phyloP scores from a whole-genome alignment of 345 rosid genomes.

The Syzygium aqueum region DNA sequence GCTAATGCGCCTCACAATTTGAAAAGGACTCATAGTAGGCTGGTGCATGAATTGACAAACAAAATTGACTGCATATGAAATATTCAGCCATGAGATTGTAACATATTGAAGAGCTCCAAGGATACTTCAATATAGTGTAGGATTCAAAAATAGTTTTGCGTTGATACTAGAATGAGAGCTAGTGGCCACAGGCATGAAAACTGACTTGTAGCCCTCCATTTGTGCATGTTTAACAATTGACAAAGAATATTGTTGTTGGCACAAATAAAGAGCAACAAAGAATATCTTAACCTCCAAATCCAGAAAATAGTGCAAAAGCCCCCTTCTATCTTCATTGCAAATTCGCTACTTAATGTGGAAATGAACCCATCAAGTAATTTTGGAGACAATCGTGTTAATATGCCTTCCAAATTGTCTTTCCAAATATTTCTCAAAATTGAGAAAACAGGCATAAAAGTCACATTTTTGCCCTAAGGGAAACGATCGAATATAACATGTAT shows the following conservation, averaged over 20 bases:
- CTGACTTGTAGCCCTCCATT: not conserved
- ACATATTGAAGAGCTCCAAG: not conserved
- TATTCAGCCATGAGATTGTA: not conserved
- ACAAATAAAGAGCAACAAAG: not conserved
- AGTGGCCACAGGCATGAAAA: not conserved
- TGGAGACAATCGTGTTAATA: not conserved
- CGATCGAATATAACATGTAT: not conserved
- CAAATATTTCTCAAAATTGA: not conserved
- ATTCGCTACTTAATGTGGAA: not conserved
- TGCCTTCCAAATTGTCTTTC: not conserved
- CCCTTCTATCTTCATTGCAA: not conserved
- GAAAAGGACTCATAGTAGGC: not conserved
- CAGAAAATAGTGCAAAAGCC: not conserved
- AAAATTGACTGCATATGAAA: not conserved
- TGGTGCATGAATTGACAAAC: not conserved
- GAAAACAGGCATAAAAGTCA: not conserved
- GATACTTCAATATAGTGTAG: not conserved
- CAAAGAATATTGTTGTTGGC: not conserved
- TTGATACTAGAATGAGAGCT: not conserved
- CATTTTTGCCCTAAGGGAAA: not conserved
- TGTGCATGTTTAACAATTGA: not conserved
- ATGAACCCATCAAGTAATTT: not conserved
- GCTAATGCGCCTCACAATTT: not conserved
- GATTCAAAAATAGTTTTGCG: not conserved
- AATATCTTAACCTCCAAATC: not conserved